Base-by-base conservation (phyloP, 345 rosid species). In the Aquilaria yunnanensis region DNA sequence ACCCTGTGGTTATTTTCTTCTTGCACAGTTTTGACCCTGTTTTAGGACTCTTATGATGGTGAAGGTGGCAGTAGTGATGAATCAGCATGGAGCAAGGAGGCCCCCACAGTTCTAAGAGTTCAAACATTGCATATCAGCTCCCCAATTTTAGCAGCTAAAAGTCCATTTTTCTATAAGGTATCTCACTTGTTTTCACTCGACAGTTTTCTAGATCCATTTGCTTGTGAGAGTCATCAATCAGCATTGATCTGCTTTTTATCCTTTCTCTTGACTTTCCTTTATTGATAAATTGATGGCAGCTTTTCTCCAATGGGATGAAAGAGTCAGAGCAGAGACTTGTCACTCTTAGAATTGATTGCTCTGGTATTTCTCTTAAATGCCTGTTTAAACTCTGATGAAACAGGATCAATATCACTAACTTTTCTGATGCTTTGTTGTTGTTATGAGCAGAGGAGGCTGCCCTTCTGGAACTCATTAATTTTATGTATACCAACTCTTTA, bases 161-260 rank as follows among this genome's bases (percentile, higher is more conserved):
- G 96, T 57, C 90, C 87, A 0, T 87, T 87, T 73, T 92, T 92
- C 56, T 81, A 76, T 64, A 85, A 85, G 92, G 96, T 88, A 55
- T 54, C 10, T 30, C 33, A n/a, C 14, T 52, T 54, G 34, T 43
- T 12, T 32, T 64, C 60, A 49, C 62, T 43, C 8, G 43, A 37
- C 5, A n/a, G 57, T 10, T 46, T 13, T 33, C 9, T 32, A 69
- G 48, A 12, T 41, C 33, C 51, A 54, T 34, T 54, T 13, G 50
- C 29, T 4, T 6, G 45, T 54, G 63, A 63, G 50, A 51, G 65
- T 31, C 5, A 43, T 16, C 30, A 14, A 46, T 70, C 8, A 51
- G 29, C 54, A 51, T 13, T 51, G 1, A 6, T 23, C 10, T 51
- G 54, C 10, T 51, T 51, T 1, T 0, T 13, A 51, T 51, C 54